phyloP scores from a whole-genome alignment of 2,329 filamentous ascomycete species.

The Passalora sequoiae region DNA sequence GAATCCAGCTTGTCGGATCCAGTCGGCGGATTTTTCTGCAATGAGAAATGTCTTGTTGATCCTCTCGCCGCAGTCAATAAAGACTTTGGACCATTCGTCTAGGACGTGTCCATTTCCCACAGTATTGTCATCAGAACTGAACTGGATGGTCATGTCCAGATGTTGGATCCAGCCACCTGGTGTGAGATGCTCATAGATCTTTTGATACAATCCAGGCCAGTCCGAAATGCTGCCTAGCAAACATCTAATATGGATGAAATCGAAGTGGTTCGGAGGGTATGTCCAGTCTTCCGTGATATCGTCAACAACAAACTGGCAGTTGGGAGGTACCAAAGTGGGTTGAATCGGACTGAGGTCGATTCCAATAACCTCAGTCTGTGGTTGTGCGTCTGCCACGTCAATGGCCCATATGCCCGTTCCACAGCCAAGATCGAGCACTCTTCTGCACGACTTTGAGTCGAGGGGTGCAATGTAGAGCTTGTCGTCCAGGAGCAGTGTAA shows the following conservation, averaged over 20 bases:
- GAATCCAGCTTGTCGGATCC: constrained; percentile 8
- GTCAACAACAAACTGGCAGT: constrained; percentile 8
- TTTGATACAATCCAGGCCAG: constrained; percentile 2
- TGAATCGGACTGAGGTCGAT: constrained; percentile 5
- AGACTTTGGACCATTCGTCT: constrained; percentile 2
- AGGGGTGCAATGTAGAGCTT: constrained; percentile 7
- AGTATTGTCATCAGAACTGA: constrained; percentile 2
- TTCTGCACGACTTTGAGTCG: background rate
- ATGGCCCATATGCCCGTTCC: constrained; percentile 9
- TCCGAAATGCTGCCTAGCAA: constrained; percentile 3
- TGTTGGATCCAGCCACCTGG: constrained; percentile 2
- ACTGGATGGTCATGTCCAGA: constrained; percentile 5
- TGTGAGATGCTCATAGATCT: background rate
- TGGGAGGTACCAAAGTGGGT: constrained; percentile 1
- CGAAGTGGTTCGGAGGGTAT: constrained; percentile 3
- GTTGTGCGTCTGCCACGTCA: constrained; percentile 1
- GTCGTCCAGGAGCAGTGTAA: constrained; percentile 6
- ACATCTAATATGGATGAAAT: constrained; percentile 7
- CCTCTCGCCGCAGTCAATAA: constrained; percentile 7
- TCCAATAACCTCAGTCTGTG: constrained; percentile 2
- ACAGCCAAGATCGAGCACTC: constrained; percentile 7
- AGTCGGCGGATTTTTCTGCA: background rate
- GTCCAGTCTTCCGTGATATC: constrained; percentile 3
- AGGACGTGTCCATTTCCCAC: background rate
- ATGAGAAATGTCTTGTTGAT: constrained; percentile 6